Conservation (phyloP, 1,284 basidiomycete genomes). For the Cutaneotrichosporon sp. region DNA sequence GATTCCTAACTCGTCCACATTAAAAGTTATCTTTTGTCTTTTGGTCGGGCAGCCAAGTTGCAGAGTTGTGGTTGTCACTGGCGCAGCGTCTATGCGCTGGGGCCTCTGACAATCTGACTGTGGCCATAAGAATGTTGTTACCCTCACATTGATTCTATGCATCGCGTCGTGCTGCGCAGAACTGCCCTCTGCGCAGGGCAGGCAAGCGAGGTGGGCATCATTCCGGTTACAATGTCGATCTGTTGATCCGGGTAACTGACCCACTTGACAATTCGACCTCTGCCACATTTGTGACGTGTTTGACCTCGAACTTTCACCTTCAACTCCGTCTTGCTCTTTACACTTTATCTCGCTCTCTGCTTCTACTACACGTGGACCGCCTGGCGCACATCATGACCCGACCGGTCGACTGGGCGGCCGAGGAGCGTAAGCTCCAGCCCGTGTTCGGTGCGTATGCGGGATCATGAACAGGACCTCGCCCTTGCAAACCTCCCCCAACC, state of each 20-base stretch:
- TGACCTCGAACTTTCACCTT: background rate
- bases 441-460: constrained; percentile 31
- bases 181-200: no score
- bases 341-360: no score
- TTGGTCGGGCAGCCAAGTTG: background rate
- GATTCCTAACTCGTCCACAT: constrained; percentile 13
- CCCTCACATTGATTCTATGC: no score
- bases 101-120: background rate
- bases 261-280: background rate
- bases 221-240: no score
- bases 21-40: background rate
- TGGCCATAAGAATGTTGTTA: no score
- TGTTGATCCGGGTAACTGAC: background rate
- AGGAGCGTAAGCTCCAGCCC: constrained; percentile 39
- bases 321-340: background rate
- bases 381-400: constrained; percentile 6
- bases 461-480: background rate
- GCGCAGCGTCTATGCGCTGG: background rate
- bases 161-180: no score
- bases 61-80: background rate
- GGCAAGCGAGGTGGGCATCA: no score
- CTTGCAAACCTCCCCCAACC: no score
- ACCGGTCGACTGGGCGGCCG: constrained; percentile 26
- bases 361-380: background rate
- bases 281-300: background rate